Evolutionary conservation across 495 filamentous ascomycete genomes (phyloP), one percentile per base, ranked within the genome.

Genomic region (Aspergillus incahuasiensis): DNA sequence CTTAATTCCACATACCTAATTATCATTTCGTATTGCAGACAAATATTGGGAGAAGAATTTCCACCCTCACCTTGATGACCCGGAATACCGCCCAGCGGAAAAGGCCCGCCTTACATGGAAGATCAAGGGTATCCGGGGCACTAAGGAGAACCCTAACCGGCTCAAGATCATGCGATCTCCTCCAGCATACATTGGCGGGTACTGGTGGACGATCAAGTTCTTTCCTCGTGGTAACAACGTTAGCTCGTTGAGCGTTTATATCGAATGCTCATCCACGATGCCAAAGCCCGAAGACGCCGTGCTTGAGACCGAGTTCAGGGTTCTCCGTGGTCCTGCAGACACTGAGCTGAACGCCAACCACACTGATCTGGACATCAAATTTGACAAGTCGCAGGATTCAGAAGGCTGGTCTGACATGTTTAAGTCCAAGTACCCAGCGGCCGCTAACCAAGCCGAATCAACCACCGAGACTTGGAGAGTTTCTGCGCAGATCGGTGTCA

Each of bases 141-240:
- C 83, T 4, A 75, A 74, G 43, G 82, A 85, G 39, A 72, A 74
- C 11, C 83, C 82, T 13, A 86, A 86, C 64, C 73, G 73, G 5
- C 74, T 75, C 30, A 73, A 74, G 51, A 69, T 87, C 52, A 84
- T 86, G 76, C 78, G 78, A 19, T 86, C 84, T 16, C 82, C 78
- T 1, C 64, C 76, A 8, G 77, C 84, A 5, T 75, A 69, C 49
- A 71, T 87, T 54, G 85, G 82, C 1, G 84, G 80, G 34, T 82
- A 82, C 57, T 85, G 85, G 67, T 87, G 84, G 84, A 82, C 79
- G 19, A 82, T 88, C 69, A 86, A 86, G 62, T 86, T 86, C 68
- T 88, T 82, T 57, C 85, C 85, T 15, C 75, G 78, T 41, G 85
- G 85, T 18, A 86, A 87, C 64, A 79, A 82, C 60, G 81, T 81